phyloP scores from a whole-genome alignment of 176 grass and related monocot genomes.

The Phoenix dactylifera region DNA sequence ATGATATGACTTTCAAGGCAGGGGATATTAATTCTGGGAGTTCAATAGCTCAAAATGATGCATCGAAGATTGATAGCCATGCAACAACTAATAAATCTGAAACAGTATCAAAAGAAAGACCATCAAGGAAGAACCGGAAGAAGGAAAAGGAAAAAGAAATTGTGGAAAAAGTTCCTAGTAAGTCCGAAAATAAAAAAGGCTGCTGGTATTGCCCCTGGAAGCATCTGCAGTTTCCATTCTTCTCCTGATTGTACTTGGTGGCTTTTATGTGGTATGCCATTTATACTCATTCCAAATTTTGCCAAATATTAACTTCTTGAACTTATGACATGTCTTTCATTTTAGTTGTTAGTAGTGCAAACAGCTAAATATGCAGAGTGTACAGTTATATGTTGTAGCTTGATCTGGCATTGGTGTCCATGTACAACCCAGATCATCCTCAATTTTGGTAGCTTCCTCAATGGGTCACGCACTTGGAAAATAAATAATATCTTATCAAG shows the following conservation, averaged over 20 bases:
- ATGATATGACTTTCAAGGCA: constrained; percentile 40
- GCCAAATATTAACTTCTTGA: too few species aligned
- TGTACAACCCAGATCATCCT: too few species aligned
- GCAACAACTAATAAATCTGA: constrained; percentile 46
- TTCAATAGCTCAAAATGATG: constrained; percentile 34
- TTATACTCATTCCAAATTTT: too few species aligned
- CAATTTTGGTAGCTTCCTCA: too few species aligned
- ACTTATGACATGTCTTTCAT: too few species aligned
- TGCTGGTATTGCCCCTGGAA: constrained; percentile 71
- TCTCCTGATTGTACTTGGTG: constrained; percentile 70
- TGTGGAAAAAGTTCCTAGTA: constrained; percentile 40
- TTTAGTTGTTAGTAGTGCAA: too few species aligned
- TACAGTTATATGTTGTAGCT: too few species aligned
- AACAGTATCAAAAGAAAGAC: constrained; percentile 64
- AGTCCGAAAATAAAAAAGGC: constrained; percentile 51
- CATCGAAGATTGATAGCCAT: constrained; percentile 29
- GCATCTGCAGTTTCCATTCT: constrained; percentile 69
- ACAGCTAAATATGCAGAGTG: too few species aligned
- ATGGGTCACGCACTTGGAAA: too few species aligned
- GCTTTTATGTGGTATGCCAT: constrained; percentile 88
- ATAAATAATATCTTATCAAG: too few species aligned
- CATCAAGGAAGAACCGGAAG: constrained; percentile 78
- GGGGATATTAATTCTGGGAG: constrained; percentile 35
- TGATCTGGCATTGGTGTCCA: too few species aligned
- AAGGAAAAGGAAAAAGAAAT: constrained; percentile 57